A percentile compares a stretch with the other conserved stretches of the same genome.
These are phyloP conservation scores for Paraconiothyrium brasiliense DNA, from an alignment of 2,329 filamentous ascomycete genomes.

Conservation along the genomic window DNA sequence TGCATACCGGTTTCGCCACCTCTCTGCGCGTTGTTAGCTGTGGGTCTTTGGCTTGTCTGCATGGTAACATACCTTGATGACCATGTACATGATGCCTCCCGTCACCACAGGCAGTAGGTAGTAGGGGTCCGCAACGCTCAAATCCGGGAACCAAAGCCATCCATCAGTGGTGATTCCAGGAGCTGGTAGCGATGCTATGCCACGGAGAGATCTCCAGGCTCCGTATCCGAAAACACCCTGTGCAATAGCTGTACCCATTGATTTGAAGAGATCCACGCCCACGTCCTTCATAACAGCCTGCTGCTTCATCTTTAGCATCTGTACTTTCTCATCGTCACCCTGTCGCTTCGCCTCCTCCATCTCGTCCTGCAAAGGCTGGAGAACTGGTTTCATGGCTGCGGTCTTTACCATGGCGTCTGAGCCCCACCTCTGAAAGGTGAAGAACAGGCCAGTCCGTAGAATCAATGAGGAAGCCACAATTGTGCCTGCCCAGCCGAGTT, in stretches of 20 bases:
- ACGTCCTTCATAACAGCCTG: conserved; percentile 61
- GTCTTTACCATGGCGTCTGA: conserved; percentile 71
- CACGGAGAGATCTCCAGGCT: conserved; percentile 78
- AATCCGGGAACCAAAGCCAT: conserved; percentile 79
- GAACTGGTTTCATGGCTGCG: conserved; percentile 66
- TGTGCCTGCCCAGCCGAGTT: conserved; percentile 83
- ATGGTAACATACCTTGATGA: conserved; percentile 64
- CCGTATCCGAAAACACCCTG: conserved; percentile 80
- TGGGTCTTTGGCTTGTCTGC: neutral
- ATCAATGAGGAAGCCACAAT: conserved; percentile 72
- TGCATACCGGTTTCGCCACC: conserved; percentile 61
- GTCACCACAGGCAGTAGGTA: conserved; percentile 75
- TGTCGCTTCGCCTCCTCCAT: conserved; percentile 57
- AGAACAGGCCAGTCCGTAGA: conserved; percentile 72
- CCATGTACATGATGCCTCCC: conserved; percentile 64
- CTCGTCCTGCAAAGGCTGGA: conserved; percentile 65
- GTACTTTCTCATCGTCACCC: conserved; percentile 55
- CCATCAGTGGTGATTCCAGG: conserved; percentile 78
- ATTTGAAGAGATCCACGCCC: conserved; percentile 61
- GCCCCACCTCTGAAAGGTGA: conserved; percentile 67
- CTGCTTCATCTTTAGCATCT: conserved; percentile 58
- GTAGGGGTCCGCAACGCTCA: conserved; percentile 79
- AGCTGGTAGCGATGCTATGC: conserved; percentile 81
- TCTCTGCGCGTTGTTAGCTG: conserved; percentile 44
- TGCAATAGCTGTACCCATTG: conserved; percentile 42